Base-by-base conservation (phyloP, 495 filamentous ascomycete genomes). In the Penicillium canescens region DNA sequence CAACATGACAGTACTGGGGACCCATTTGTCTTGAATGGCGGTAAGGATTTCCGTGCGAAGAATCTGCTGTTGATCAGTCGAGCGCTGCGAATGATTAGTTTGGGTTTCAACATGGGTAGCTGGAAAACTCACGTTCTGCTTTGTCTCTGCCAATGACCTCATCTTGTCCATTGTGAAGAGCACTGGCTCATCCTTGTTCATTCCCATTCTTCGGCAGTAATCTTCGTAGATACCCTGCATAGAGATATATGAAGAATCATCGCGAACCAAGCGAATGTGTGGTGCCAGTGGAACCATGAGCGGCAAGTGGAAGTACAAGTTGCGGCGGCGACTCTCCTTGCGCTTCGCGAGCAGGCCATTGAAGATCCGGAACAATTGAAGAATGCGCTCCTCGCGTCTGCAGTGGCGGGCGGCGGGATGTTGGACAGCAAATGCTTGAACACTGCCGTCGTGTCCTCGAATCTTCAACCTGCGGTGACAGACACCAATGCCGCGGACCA, bases 341-440 rank as follows among this genome's bases (percentile, higher is more conserved):
- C 91, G 87, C 71, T 92, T 93, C 13, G 84, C 79, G 39, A 99
- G 78, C 26, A 86, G 83, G 55, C 90, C 90, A 68, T 99, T 98
- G 76, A 99, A 92, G 55, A 96, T 95, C 18, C 95, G 83, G 84
- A 98, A 99, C n/a, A 99, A 78, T 68, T 99, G 95, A 39, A 96
- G 70, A 46, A 98, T 96, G 31, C 93, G 82, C 68, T 99, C 95
- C 64, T 99, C 95, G 13, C 95, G 85, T 51, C 95, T 82, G 57
- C 91, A 95, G 68, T 95, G 89, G 47, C 93, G 80, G 16, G 91
- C 89, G 10, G 95, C 90, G 6, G 95, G 95, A 65, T 96, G 91
- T 66, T 99, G 95, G 20, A 99, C 88, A 4, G 92, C 92, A 67
- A 98, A 99, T 11, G 91, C 77, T 75, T 98, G 93, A 11, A 96